Base-by-base conservation (phyloP, 2,329 filamentous ascomycete species). In the Falciphora oryzae region DNA sequence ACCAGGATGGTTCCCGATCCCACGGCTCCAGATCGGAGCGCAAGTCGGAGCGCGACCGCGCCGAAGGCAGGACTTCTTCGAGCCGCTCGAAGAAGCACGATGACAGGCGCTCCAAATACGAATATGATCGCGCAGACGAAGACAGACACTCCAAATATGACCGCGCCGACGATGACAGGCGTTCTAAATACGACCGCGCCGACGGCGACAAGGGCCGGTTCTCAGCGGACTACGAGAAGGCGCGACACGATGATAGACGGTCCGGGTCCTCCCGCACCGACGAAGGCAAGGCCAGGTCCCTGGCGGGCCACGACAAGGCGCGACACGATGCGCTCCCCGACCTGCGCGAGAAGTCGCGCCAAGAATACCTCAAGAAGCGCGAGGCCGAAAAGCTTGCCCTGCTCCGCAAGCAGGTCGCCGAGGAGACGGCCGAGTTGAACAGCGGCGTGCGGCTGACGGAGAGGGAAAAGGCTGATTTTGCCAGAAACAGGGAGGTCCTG, bases 341-440 rank as follows among this genome's bases (percentile, higher is more conserved):
- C 67, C 77, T 97, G 25, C 85, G 95, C 57, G 82, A 95, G 72
- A 86, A 92, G 38, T 96, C 93, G 3, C 86, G 95, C 66, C 93
- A 97, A 73, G 89, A 95, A 69, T 99, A 99, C 73, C 82, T 99
- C 35, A 92, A 93, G 76, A 98, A 99, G 80, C 85, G 95, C 68
- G 93, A 97, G 74, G 82, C 89, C 0, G 92, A 98, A 75, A 87
- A 92, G 66, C 78, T 99, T 22, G 91, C 91, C 0, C 78, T 99
- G n/a, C 78, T 99, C 62, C 86, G 93, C 38, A 92, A 91, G 71
- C 94, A 98, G 73, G 95, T 99, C 2, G 87, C 87, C 0, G 94
- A 98, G 70, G 95, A 99, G 75, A 88, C 88, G 1, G 87, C 89
- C 28, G 93, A 97, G 74, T 76, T 96, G 63, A 84, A 87, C 60